Conservation (phyloP, 371 early-diverging fungal species). For the Phascolomyces articulosus region DNA sequence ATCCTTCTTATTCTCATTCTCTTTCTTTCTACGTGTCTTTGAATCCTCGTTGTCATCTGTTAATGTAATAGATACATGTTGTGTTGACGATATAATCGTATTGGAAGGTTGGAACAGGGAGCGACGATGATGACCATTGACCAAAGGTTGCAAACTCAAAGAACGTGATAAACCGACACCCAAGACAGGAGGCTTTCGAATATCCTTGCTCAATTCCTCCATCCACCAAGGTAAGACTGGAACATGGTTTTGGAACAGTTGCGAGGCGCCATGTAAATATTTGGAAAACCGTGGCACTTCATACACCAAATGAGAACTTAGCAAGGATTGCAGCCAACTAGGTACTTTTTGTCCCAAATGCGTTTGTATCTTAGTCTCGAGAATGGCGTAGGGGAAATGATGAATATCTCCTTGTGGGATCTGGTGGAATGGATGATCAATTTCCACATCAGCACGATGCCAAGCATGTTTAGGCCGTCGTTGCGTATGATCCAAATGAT, state of each 20-base stretch:
- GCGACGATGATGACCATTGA: constrained; percentile 43
- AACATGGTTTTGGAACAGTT: constrained; percentile 77
- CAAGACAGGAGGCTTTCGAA: constrained; percentile 65
- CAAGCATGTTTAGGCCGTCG: constrained; percentile 61
- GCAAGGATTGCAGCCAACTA: constrained; percentile 89
- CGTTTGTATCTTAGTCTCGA: constrained; percentile 97
- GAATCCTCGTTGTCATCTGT: not conserved
- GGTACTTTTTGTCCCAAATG: constrained; percentile 89
- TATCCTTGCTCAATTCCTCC: constrained; percentile 90
- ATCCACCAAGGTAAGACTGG: constrained; percentile 96
- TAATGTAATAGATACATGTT: not conserved
- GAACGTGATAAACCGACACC: constrained; percentile 54
- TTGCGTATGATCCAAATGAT: constrained; percentile 65
- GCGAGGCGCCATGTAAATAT: constrained; percentile 96
- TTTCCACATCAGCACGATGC: constrained; percentile 91
- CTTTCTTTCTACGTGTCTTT: not conserved
- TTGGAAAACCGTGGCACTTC: constrained; percentile 99
- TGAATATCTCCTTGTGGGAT: constrained; percentile 80
- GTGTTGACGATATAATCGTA: not conserved
- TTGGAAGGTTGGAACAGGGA: constrained; percentile 17
- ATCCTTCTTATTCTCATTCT: not conserved
- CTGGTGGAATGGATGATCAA: constrained; percentile 89
- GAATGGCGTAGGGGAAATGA: constrained; percentile 96
- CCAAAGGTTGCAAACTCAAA: constrained; percentile 44
- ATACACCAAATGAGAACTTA: constrained; percentile 89